phyloP scores from a whole-genome alignment of 2,329 filamentous ascomycete genomes.

The Stemphylium vesicarium region DNA sequence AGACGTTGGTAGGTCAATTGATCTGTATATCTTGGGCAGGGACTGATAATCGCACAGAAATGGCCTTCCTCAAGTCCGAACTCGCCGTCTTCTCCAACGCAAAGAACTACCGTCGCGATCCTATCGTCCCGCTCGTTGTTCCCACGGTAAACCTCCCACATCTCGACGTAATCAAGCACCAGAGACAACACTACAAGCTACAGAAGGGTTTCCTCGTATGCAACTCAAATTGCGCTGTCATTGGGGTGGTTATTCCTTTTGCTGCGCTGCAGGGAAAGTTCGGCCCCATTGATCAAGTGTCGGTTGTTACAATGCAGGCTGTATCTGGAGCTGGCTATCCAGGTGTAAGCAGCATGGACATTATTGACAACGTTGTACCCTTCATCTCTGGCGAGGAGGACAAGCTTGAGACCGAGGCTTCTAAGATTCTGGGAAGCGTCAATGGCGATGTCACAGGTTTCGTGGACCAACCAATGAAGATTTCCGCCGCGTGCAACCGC shows the following conservation, averaged over 20 bases:
- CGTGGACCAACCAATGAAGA: constrained; percentile 75
- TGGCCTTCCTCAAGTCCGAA: constrained; percentile 86
- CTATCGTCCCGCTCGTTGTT: constrained; percentile 88
- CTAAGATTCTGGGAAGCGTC: constrained; percentile 86
- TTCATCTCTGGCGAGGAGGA: constrained; percentile 94
- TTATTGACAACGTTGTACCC: constrained; percentile 94
- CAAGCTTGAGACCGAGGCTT: constrained; percentile 92
- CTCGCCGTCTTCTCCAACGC: constrained; percentile 96
- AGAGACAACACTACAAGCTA: constrained; percentile 74
- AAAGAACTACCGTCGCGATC: constrained; percentile 93
- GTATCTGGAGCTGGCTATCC: constrained; percentile 92
- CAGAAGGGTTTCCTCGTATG: constrained; percentile 91
- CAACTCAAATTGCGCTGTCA: constrained; percentile 98
- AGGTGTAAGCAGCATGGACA: constrained; percentile 89
- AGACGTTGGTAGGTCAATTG: constrained; percentile 73
- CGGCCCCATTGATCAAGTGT: constrained; percentile 75
- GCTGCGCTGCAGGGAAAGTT: constrained; percentile 87
- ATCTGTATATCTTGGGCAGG: neutral
- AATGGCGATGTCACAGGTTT: constrained; percentile 76
- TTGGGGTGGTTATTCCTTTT: constrained; percentile 93
- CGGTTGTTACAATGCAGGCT: constrained; percentile 93
- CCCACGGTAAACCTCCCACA: constrained; percentile 93
- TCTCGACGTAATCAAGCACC: constrained; percentile 86
- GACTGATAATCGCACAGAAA: constrained; percentile 59
- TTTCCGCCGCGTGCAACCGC: constrained; percentile 89